These are phyloP conservation scores for Catunica adiposa DNA, from an alignment of 2,329 filamentous ascomycete species.

Conservation along the genomic window DNA sequence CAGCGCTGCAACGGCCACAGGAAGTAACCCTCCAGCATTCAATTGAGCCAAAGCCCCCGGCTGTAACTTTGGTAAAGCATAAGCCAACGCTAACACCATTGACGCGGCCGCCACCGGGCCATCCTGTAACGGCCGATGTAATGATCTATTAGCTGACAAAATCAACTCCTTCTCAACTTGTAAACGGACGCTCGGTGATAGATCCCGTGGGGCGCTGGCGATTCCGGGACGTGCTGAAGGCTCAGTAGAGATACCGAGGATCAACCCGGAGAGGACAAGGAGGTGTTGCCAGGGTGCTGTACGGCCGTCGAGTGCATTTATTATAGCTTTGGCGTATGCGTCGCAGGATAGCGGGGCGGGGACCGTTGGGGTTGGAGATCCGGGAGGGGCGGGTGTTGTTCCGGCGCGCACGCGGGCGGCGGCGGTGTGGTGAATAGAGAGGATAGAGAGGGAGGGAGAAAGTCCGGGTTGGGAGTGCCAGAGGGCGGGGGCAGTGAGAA, in stretches of 20 bases:
- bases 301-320: constrained; percentile 39
- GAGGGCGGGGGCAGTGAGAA: constrained; percentile 54
- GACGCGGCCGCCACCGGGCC: constrained; percentile 29
- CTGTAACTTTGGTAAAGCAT: constrained; percentile 57
- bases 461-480: constrained; percentile 41
- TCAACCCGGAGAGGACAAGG: constrained; percentile 59
- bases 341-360: constrained; percentile 30
- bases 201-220: constrained; percentile 24
- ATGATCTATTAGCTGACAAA: constrained; percentile 57
- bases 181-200: constrained; percentile 45
- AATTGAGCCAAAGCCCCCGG: constrained; percentile 40
- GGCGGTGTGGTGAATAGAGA: constrained; percentile 57
- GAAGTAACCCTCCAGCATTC: constrained; percentile 53
- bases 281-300: constrained; percentile 66
- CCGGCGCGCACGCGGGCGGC: constrained; percentile 34
- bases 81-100: constrained; percentile 57
- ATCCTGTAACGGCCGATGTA: constrained; percentile 32
- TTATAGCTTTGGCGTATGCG: constrained; percentile 39
- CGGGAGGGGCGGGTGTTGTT: neutral
- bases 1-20: constrained; percentile 49
- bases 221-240: constrained; percentile 25
- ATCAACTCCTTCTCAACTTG: constrained; percentile 60
- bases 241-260: constrained; percentile 47
- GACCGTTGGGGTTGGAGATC: constrained; percentile 18
- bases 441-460: constrained; percentile 44